Base-by-base conservation (phyloP, 1,284 basidiomycete species). In the Spongispora temasekensis region DNA sequence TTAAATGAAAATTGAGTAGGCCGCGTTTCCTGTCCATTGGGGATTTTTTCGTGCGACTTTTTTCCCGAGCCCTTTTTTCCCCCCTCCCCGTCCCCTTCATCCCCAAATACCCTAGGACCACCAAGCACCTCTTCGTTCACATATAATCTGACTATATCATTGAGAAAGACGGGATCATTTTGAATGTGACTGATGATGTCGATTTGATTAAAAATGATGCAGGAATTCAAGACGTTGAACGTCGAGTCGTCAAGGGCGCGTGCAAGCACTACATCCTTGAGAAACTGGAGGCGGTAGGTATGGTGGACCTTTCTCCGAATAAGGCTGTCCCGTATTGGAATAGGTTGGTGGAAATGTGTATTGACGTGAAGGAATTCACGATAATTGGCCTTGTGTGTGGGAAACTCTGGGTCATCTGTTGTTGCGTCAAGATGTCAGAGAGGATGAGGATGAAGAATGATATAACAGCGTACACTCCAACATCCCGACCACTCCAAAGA, bases 141-240 rank as follows among this genome's bases (percentile, higher is more conserved):
- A 73, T 94, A 97, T 37, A 93, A 78, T 44, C 81, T 79, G 53
- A 96, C 92, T 28, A 98, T 83, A 58, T 94, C 89, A 35, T 83
- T 80, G 30, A 98, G 79, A 73, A 98, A 91, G 6, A 77, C 72
- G 6, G 85, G 84, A 71, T 96, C 93, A 59, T 82, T 84, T 71
- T 95, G 91, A 53, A 98, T 87, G 73, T 97, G 90, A 57, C 84
- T 88, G 72, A 98, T 94, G 71, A 99, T 98, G 77, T 99, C 97
- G 70, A 97, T 95, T 77, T 99, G 97, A 78, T 98, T 97, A 84
- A 97, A 99, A 74, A 98, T 97, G 74, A 99, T 94, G 77, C 94
- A 94, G 19, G 94, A 95, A 77, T 95, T 98, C 69, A 99, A 86
- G 68, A 98, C 94, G 68, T 95, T 95, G 81, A 98, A 97, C 0